A percentile compares a stretch with the other conserved stretches of the same genome.
phyloP scores from a whole-genome alignment of 306 rosid species.

The Lathyrus oleraceus region DNA sequence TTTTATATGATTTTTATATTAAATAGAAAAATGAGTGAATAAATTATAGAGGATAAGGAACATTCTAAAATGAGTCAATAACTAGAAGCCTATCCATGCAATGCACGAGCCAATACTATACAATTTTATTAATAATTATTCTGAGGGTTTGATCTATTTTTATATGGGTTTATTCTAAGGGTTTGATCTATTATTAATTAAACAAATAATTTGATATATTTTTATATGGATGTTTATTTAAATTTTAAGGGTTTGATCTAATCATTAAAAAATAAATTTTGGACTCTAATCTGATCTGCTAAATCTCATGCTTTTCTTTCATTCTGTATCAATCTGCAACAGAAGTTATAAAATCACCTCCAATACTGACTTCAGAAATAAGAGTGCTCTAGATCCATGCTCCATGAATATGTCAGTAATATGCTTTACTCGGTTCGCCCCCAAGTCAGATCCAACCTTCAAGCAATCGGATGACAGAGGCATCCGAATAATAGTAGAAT shows the following conservation, averaged over 20 bases:
- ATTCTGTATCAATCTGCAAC: constrained; percentile 29
- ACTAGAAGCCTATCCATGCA: too few species aligned
- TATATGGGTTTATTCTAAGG: too few species aligned
- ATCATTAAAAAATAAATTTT: neutral
- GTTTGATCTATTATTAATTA: too few species aligned
- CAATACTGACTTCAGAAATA: constrained; percentile 82
- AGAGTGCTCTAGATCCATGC: constrained; percentile 80
- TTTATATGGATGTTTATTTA: too few species aligned
- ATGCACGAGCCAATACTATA: too few species aligned
- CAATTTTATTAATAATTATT: too few species aligned
- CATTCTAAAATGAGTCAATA: neutral
- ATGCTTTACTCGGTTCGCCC: constrained; percentile 59
- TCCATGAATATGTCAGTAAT: constrained; percentile 67
- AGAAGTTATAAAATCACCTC: constrained; percentile 61
- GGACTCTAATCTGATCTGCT: constrained; percentile 1
- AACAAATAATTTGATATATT: too few species aligned
- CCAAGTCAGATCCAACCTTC: constrained; percentile 66
- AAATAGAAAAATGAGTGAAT: constrained; percentile 4
- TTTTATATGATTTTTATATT: neutral
- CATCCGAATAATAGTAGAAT: constrained; percentile 95
- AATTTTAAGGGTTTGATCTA: neutral
- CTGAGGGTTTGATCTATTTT: too few species aligned
- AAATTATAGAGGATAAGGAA: neutral
- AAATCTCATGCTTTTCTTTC: constrained; percentile 5
- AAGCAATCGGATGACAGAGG: constrained; percentile 71